These are phyloP conservation scores for Ailanthus altissimus DNA, from an alignment of 345 rosid species.

Conservation along the genomic window DNA sequence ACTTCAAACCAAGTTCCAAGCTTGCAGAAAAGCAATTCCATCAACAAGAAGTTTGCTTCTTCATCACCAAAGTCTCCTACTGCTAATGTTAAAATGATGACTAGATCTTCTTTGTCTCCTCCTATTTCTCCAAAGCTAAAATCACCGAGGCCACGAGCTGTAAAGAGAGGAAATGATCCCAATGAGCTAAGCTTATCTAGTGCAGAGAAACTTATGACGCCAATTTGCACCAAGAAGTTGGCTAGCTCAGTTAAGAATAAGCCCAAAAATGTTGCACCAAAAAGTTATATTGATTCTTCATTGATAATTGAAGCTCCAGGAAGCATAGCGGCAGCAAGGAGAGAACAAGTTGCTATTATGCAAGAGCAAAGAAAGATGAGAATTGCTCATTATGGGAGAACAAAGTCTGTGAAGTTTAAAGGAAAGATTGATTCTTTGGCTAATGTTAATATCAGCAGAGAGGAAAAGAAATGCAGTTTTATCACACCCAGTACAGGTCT, in stretches of 20 bases:
- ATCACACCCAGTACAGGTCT: slow-evolving; percentile 68
- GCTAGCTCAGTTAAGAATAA: slow-evolving; percentile 28
- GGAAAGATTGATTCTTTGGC: slow-evolving; percentile 33
- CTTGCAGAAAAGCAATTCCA: slow-evolving; percentile 44
- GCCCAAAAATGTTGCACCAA: slow-evolving; percentile 9
- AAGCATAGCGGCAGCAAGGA: slow-evolving; percentile 73
- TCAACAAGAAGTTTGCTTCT: slow-evolving; percentile 38
- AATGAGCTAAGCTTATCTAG: slow-evolving; percentile 27
- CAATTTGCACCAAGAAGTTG: slow-evolving; percentile 21
- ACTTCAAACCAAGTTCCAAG: slow-evolving; percentile 58
- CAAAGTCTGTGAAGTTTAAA: slow-evolving; percentile 40
- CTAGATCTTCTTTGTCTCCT: slow-evolving; percentile 45
- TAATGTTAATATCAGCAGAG: background rate
- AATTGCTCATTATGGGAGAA: slow-evolving; percentile 72
- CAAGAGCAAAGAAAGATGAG: slow-evolving; percentile 59
- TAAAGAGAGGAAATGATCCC: slow-evolving; percentile 33
- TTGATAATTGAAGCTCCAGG: slow-evolving; percentile 49
- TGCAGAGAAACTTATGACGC: slow-evolving; percentile 32
- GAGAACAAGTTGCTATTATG: slow-evolving; percentile 61
- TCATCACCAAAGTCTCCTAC: slow-evolving; percentile 35
- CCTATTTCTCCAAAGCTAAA: slow-evolving; percentile 58
- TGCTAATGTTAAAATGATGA: background rate
- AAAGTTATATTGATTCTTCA: slow-evolving; percentile 11
- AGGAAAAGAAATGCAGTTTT: slow-evolving; percentile 66
- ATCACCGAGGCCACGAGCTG: slow-evolving; percentile 35